phyloP scores from a whole-genome alignment of 495 filamentous ascomycete genomes.

The Hypoxylon lenormandii region DNA sequence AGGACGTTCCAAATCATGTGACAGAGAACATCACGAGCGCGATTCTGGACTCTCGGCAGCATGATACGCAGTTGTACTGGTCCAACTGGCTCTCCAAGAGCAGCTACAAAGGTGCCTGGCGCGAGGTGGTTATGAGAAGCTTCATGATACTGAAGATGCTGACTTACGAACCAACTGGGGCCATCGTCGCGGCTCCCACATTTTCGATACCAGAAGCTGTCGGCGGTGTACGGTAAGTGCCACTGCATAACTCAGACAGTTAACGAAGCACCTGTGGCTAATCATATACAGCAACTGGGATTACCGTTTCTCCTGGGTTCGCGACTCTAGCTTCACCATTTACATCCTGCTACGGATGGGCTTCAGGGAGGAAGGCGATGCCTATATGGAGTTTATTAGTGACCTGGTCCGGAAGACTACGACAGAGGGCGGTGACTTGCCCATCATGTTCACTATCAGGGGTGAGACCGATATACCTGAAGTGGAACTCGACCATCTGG shows the following conservation, averaged over 20 bases:
- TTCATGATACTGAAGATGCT: slow-evolving; percentile 78
- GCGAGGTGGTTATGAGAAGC: slow-evolving; percentile 74
- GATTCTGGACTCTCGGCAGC: slow-evolving; percentile 69
- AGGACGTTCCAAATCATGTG: slow-evolving; percentile 64
- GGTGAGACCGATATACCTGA: slow-evolving; percentile 79
- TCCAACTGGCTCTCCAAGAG: slow-evolving; percentile 75
- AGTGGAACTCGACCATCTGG: slow-evolving; percentile 71
- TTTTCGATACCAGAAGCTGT: slow-evolving; percentile 79
- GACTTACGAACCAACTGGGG: slow-evolving; percentile 70
- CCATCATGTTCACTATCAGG: slow-evolving; percentile 81
- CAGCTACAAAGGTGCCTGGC: slow-evolving; percentile 76
- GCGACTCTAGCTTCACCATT: slow-evolving; percentile 78
- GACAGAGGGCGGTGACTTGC: slow-evolving; percentile 65
- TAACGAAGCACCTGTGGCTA: slow-evolving; percentile 13
- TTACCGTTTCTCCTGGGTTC: slow-evolving; percentile 79
- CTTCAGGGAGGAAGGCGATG: slow-evolving; percentile 77
- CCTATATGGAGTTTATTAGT: slow-evolving; percentile 79
- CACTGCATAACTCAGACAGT: background rate
- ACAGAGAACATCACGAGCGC: slow-evolving; percentile 64
- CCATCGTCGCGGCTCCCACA: slow-evolving; percentile 63
- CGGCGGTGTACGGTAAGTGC: slow-evolving; percentile 66
- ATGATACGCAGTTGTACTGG: slow-evolving; percentile 75
- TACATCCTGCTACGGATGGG: slow-evolving; percentile 80
- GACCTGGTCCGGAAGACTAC: slow-evolving; percentile 69
- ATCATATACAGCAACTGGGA: slow-evolving; percentile 73